Evolutionary conservation across 768 basidiomycete genomes (phyloP), one percentile per base, ranked within the genome.

Genomic region (Holtermanniella nyarrowii): DNA sequence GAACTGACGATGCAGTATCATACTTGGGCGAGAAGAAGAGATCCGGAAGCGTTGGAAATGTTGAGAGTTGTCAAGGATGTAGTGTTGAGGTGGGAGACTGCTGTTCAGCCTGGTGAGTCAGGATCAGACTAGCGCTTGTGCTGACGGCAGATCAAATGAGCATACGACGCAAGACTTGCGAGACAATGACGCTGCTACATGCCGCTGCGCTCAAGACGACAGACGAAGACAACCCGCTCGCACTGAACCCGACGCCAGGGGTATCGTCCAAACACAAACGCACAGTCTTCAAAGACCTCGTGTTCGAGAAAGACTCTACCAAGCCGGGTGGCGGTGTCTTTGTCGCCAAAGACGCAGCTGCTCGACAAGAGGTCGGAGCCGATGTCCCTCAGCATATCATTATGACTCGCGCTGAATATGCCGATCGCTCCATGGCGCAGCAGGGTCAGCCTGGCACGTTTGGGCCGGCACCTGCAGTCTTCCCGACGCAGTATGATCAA

Each of bases 1-100:
- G 88, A 93, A 61, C 72, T 76, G 3, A n/a, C n/a, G n/a, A n/a
- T n/a, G n/a, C 60, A 91, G 88, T 95, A 95, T 62, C 91, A 96
- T 63, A 91, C 89, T 0, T 95, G 85, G 81, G 88, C 86, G 2
- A 77, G 89, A 44, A 76, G 88, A 42, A 80, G 83, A 61, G 88
- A 93, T 61, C 72, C 76, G 3, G 79, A 81, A 4, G 87, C 89
- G 3, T 80, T 82, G 50, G 76, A 76, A 16, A 84, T 84, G 59
- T 76, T 96, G 49, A 80, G 79, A 60, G 82, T 84, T 69, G 74
- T 95, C 48, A 82, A 85, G 21, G 88, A 93, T 68, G 86, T 84
- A 50, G 83, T 90, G 13, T 77, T 82, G 53, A 77, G 84, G 54
- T 96, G 90, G 89, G 91, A 93, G 70, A 79, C 77, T 49, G 79